phyloP scores from a whole-genome alignment of 176 grass and related monocot genomes.

The Avena eriantha region DNA sequence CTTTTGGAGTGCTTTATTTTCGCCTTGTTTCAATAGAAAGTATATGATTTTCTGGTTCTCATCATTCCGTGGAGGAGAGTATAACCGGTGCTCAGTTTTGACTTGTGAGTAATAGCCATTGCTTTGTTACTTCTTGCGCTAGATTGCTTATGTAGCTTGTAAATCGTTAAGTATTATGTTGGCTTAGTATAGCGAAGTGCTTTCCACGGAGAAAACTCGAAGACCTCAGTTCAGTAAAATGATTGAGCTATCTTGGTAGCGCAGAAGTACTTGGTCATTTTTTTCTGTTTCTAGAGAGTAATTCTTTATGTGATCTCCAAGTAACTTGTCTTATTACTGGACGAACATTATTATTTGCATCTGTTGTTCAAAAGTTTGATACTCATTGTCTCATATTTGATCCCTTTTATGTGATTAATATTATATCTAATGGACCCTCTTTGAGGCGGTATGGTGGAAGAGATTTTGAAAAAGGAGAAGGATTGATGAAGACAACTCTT shows the following conservation, averaged over 20 bases:
- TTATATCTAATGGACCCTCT: too few relatives aligned
- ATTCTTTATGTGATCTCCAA: too few relatives aligned
- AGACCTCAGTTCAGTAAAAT: background rate
- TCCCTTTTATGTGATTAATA: too few relatives aligned
- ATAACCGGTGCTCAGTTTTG: background rate
- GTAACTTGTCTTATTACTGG: too few relatives aligned
- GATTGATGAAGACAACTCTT: background rate
- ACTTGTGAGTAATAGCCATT: background rate
- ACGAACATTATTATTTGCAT: too few relatives aligned
- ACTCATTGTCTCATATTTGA: too few relatives aligned
- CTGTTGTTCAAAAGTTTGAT: too few relatives aligned
- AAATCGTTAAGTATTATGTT: background rate
- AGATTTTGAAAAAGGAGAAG: too few relatives aligned
- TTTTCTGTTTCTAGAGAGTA: too few relatives aligned
- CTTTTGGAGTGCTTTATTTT: background rate
- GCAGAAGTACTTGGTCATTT: too few relatives aligned
- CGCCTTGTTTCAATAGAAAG: background rate
- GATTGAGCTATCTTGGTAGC: background rate
- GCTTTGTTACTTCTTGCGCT: background rate
- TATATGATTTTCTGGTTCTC: background rate
- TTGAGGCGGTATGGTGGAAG: too few relatives aligned
- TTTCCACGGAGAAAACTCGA: background rate
- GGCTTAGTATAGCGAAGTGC: background rate
- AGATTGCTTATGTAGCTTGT: slow-evolving; percentile 2
- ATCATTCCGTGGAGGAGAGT: background rate